Evolutionary conservation across 1,284 basidiomycete species (phyloP).

Genomic region (Pholiota adiposa): DNA sequence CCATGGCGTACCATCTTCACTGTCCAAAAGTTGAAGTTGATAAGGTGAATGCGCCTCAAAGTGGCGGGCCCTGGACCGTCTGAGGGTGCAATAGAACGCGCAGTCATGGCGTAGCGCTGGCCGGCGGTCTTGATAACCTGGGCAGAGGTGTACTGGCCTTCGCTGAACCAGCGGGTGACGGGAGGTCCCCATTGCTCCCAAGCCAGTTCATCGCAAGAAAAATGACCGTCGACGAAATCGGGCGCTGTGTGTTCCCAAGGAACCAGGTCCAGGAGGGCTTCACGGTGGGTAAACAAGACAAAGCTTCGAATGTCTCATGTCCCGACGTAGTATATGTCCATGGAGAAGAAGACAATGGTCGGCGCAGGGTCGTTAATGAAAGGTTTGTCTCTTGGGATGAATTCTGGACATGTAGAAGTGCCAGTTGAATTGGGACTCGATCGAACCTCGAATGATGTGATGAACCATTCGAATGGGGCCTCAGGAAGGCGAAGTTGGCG

Average conservation of each 20-base stretch:
- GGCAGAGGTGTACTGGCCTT: background rate
- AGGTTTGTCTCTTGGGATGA: background rate
- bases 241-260: background rate
- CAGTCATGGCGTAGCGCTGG: background rate
- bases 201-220: background rate
- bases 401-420: background rate
- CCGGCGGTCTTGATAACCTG: slow-evolving; percentile 5
- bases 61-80: too few species aligned
- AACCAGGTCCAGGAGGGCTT: slow-evolving; percentile 8
- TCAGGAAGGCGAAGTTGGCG: background rate
- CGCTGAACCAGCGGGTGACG: slow-evolving; percentile 12
- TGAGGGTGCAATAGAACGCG: background rate
- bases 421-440: background rate
- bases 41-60: background rate
- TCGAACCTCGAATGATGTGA: background rate
- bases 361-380: background rate
- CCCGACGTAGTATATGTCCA: background rate
- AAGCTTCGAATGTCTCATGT: background rate
- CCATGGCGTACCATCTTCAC: slow-evolving; percentile 5
- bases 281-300: slow-evolving; percentile 6
- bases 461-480: background rate
- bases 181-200: slow-evolving; percentile 12
- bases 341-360: background rate
- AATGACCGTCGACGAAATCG: background rate
- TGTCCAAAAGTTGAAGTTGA: slow-evolving; percentile 10